Base-by-base conservation (phyloP, 176 grass and related monocot genomes). In the Lolium perenne region DNA sequence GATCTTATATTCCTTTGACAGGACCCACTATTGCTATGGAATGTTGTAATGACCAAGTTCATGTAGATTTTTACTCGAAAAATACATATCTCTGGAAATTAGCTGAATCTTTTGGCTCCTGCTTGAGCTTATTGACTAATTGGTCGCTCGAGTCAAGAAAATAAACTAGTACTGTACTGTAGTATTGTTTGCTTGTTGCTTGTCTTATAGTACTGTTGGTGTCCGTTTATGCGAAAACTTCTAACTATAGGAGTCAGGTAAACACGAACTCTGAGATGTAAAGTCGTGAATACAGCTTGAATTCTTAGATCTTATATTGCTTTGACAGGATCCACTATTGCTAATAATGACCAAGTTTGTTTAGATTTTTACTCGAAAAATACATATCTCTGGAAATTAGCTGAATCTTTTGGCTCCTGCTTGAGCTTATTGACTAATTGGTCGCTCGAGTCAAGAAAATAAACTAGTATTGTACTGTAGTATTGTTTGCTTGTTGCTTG, bases 281-380 rank as follows among this genome's bases (percentile, higher is more conserved):
- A 70, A 22, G 32, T n/a, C n/a, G n/a, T n/a, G n/a, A n/a, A n/a
- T n/a, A n/a, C n/a, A n/a, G n/a, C n/a, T n/a, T n/a, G n/a, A n/a
- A n/a, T n/a, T n/a, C n/a, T n/a, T 64, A 43, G 47, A 78, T 86
- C 88, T 89, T 60, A 4, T 71, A 46, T 67, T 84, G 20, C 21
- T 54, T 54, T 20, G 15, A 29, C 55, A 38, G 22, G 45, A 79
- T 78, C 48, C 5, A 60, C 16, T 63, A 9, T n/a, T n/a, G n/a
- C n/a, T n/a, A n/a, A 11, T 10, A 60, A 1, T 38, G n/a, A 29
- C 22, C 15, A 62, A 61, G 63, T 22, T 29, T 7, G 12, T 82
- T 9, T 48, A 16, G 65, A 43, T 56, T 53, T 20, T 49, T 80
- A 17, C 43, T 80, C 45, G 46, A 80, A 80, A 65, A 35, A 48